Conservation (phyloP, 108 stramenopile species). For the Nitzschia palea region DNA sequence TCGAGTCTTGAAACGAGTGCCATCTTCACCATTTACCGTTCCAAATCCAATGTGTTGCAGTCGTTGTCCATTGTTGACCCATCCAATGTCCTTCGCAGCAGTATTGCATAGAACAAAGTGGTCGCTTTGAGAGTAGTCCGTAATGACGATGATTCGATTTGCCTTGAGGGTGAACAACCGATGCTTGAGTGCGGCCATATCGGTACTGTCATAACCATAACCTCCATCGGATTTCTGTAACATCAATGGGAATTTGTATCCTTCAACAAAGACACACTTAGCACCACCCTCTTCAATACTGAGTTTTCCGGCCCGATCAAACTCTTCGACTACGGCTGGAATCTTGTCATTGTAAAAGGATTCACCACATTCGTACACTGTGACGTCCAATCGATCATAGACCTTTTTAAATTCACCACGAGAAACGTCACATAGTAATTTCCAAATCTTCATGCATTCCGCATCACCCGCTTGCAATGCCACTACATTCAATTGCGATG, state of each 20-base stretch:
- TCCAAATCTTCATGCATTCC: conserved; percentile 91
- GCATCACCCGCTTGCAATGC: conserved; percentile 94
- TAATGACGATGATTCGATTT: conserved; percentile 92
- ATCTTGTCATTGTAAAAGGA: conserved; percentile 99
- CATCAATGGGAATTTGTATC: conserved; percentile 92
- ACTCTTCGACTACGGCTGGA: conserved; percentile 91
- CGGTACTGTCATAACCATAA: conserved; percentile 99
- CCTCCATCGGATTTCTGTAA: conserved; percentile 98
- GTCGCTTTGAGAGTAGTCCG: conserved; percentile 95
- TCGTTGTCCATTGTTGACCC: conserved; percentile 72
- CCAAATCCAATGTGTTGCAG: conserved; percentile 98
- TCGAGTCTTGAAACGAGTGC: conserved; percentile 98
- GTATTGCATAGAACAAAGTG: conserved; percentile 96
- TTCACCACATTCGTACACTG: conserved; percentile 93
- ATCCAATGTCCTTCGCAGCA: conserved; percentile 91
- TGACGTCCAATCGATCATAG: conserved; percentile 94
- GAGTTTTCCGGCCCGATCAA: conserved; percentile 67
- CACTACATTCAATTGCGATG: conserved; percentile 92
- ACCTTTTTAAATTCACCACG: conserved; percentile 96
- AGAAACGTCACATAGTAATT: conserved; percentile 91
- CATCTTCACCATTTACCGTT: conserved; percentile 96
- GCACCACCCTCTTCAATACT: conserved; percentile 89
- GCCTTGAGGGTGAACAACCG: conserved; percentile 79
- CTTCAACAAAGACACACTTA: conserved; percentile 89
- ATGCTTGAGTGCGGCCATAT: conserved; percentile 98